These are phyloP conservation scores for Cenchrus fungigraminus DNA, from an alignment of 176 grass and related monocot species.

Conservation along the genomic window DNA sequence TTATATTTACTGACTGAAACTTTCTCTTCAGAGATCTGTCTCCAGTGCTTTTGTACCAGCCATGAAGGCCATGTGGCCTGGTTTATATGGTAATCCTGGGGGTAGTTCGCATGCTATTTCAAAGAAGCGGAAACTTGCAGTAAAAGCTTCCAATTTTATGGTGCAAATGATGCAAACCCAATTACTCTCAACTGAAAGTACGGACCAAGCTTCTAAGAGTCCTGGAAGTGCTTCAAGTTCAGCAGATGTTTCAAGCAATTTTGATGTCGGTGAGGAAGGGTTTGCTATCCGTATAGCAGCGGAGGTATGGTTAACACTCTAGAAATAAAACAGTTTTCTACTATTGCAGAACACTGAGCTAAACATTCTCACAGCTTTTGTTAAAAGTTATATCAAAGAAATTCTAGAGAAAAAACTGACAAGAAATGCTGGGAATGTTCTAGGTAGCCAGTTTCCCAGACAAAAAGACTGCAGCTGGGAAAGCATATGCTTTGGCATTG, in stretches of 20 bases:
- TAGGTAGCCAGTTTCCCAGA: conserved; percentile 74
- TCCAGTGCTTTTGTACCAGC: conserved; percentile 75
- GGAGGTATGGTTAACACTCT: conserved; percentile 59
- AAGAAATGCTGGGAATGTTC: conserved; percentile 38
- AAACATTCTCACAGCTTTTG: background rate
- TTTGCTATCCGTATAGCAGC: conserved; percentile 80
- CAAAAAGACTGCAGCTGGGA: conserved; percentile 74
- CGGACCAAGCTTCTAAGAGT: conserved; percentile 46
- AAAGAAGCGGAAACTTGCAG: conserved; percentile 67
- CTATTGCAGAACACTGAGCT: background rate
- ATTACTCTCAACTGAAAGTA: conserved; percentile 56
- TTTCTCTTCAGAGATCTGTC: conserved; percentile 61
- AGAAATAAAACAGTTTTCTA: background rate
- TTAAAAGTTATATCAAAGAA: background rate
- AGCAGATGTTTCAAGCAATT: conserved; percentile 42
- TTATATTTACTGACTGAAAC: conserved; percentile 24
- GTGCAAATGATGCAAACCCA: conserved; percentile 90
- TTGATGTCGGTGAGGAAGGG: conserved; percentile 70
- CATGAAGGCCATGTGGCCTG: conserved; percentile 80
- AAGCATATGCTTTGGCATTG: conserved; percentile 74
- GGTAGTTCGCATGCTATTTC: conserved; percentile 61
- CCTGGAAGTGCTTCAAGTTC: conserved; percentile 51
- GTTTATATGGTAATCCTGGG: conserved; percentile 77
- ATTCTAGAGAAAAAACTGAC: conserved; percentile 16
- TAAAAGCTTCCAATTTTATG: conserved; percentile 81